Base-by-base conservation (phyloP, 1,284 basidiomycete genomes). In the Apiotrichum montevideense region DNA sequence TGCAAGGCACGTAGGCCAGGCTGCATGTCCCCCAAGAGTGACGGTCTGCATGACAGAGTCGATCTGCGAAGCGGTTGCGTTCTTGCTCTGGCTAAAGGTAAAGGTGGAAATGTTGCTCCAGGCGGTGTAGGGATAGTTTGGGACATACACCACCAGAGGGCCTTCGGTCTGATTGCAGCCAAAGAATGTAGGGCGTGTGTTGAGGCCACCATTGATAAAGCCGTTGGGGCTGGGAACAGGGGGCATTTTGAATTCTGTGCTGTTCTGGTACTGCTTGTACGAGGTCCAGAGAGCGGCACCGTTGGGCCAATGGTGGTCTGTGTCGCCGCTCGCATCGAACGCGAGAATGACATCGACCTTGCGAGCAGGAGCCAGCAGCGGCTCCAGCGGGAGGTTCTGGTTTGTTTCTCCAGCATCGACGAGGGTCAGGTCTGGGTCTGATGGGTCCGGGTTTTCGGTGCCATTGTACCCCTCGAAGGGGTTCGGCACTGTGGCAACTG, bases 161-260 rank as follows among this genome's bases (percentile, higher is more conserved):
- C 77, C 76, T 10, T 68, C 69, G 35, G 74, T 75, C 46, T 72
- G 73, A 57, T 74, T 74, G 57, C 69, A 69, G 2, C 75, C 69
- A 51, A 72, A 71, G 63, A 74, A 72, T 1, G 77, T 77, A 3
- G 81, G 81, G 32, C 80, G 75, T 0, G 73, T 73, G 69, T 81
- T 81, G 41, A 79, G 73, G 9, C 81, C 81, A 29, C 75, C 73
- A 55, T 80, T 79, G 64, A 82, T 69, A 49, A 81, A 80, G 0
- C 78, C 78, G 56, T 77, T 75, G 3, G 70, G 64, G 13, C 66
- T 66, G 0, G 80, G 80, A 13, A 81, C 72, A 9, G 62, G 46
- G 0, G 79, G 79, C 69, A 80, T 76, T 4, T 73, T 59, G 56
- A 74, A 69, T 61, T 46, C 67, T 54, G 33, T 64, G 57, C n/a